Evolutionary conservation across 2,329 filamentous ascomycete species (phyloP).

Genomic region (Acarospora socialis): DNA sequence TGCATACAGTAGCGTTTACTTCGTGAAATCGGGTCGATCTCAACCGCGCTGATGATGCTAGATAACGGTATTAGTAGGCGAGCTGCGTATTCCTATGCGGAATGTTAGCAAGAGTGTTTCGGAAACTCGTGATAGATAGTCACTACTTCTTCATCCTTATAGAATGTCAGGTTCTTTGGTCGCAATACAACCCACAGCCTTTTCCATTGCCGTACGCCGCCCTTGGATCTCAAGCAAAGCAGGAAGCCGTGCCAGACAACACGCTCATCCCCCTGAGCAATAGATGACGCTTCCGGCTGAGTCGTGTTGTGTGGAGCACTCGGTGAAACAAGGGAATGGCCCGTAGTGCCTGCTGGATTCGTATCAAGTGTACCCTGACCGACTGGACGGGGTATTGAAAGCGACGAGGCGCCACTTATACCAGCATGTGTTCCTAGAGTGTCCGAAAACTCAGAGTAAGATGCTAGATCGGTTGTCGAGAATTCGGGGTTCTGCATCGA

Average conservation of each 20-base stretch:
- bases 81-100: slow-evolving; percentile 62
- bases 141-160: slow-evolving; percentile 60
- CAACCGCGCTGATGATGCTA: slow-evolving; percentile 75
- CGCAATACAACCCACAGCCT: slow-evolving; percentile 85
- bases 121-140: background rate
- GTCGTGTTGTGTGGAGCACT: slow-evolving; percentile 3
- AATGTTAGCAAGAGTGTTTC: background rate
- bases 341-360: too few species aligned
- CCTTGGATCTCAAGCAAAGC: slow-evolving; percentile 66
- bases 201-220: slow-evolving; percentile 86
- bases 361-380: too few species aligned
- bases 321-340: too few species aligned
- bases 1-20: slow-evolving; percentile 82
- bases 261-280: slow-evolving; percentile 60
- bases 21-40: slow-evolving; percentile 74
- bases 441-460: slow-evolving; percentile 80
- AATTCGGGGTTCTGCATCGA: slow-evolving; percentile 33
- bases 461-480: slow-evolving; percentile 54
- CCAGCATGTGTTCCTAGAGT: slow-evolving; percentile 31
- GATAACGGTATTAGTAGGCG: slow-evolving; percentile 66
- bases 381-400: too few species aligned
- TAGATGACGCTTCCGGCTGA: slow-evolving; percentile 37
- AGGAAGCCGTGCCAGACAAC: slow-evolving; percentile 92
- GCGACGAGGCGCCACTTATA: too few species aligned
- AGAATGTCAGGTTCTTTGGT: slow-evolving; percentile 69